phyloP scores from a whole-genome alignment of 192 early-diverging fungal species.

The Phycomyces nitens region DNA sequence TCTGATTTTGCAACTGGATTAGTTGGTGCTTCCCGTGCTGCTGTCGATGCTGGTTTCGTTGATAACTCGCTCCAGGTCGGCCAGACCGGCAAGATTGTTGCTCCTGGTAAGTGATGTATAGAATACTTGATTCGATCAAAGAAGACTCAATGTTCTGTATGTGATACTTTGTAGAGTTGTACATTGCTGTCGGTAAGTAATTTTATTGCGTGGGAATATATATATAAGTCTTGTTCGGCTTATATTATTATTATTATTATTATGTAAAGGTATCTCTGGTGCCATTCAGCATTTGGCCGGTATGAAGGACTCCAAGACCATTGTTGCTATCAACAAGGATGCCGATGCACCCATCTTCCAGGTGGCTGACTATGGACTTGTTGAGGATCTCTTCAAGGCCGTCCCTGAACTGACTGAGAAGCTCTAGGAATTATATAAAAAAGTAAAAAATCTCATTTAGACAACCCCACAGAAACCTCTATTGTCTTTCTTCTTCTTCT shows the following conservation, averaged over 20 bases:
- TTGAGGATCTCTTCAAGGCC: constrained; percentile 90
- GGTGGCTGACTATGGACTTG: constrained; percentile 94
- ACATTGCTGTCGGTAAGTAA: constrained; percentile 80
- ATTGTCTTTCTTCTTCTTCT: no score
- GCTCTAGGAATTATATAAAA: neutral
- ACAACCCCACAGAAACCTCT: no score
- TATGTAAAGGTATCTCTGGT: constrained; percentile 70
- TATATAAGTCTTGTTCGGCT: neutral
- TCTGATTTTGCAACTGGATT: constrained; percentile 4
- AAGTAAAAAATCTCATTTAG: neutral
- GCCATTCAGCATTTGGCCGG: constrained; percentile 98
- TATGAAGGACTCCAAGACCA: constrained; percentile 99
- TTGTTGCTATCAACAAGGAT: constrained; percentile 99
- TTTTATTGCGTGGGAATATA: neutral
- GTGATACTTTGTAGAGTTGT: constrained; percentile 54
- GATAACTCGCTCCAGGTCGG: constrained; percentile 97
- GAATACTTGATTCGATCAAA: neutral
- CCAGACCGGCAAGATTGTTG: constrained; percentile 97
- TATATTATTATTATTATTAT: neutral
- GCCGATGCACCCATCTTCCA: constrained; percentile 97
- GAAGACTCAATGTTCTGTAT: no score
- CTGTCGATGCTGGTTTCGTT: constrained; percentile 95
- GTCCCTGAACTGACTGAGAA: constrained; percentile 93
- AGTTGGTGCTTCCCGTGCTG: constrained; percentile 97
- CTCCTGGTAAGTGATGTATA: constrained; percentile 73